These are phyloP conservation scores for Aphelidium insulamus DNA, from an alignment of 371 early-diverging fungal genomes.

Conservation along the genomic window DNA sequence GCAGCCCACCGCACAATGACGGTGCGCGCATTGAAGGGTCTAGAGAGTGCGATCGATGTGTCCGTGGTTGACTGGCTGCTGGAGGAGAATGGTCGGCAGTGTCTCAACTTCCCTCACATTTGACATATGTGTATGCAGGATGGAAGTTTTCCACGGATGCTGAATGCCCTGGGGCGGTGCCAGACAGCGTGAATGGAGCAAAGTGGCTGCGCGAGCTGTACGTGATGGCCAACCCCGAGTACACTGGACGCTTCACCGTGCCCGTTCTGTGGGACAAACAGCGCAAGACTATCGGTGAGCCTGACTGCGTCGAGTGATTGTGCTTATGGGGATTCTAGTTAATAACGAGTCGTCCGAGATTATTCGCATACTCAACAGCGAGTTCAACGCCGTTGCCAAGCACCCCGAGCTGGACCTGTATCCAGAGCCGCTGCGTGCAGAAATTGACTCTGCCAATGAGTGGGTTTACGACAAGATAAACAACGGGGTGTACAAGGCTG, in stretches of 20 bases:
- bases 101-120: neutral
- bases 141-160: slow-evolving; percentile 35
- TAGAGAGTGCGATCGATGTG: slow-evolving; percentile 50
- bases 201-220: slow-evolving; percentile 61
- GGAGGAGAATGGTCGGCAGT: slow-evolving; percentile 47
- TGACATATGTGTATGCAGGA: neutral
- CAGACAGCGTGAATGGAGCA: slow-evolving; percentile 46
- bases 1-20: slow-evolving; percentile 67
- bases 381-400: slow-evolving; percentile 40
- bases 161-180: slow-evolving; percentile 52
- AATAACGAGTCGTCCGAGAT: slow-evolving; percentile 92
- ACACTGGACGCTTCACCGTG: slow-evolving; percentile 61
- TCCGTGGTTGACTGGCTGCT: slow-evolving; percentile 64
- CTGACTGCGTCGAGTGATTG: neutral
- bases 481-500: slow-evolving; percentile 66
- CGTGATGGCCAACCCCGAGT: slow-evolving; percentile 59
- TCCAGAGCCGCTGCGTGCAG: slow-evolving; percentile 37
- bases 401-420: slow-evolving; percentile 43
- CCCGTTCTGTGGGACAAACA: slow-evolving; percentile 84
- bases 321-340: slow-evolving; percentile 18
- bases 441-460: slow-evolving; percentile 66
- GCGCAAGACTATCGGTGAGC: slow-evolving; percentile 49
- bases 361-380: slow-evolving; percentile 77
- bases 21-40: slow-evolving; percentile 63
- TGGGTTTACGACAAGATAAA: slow-evolving; percentile 75